These are phyloP conservation scores for Geotrichum ghanense DNA, from an alignment of 805 yeast species.

Conservation along the genomic window DNA sequence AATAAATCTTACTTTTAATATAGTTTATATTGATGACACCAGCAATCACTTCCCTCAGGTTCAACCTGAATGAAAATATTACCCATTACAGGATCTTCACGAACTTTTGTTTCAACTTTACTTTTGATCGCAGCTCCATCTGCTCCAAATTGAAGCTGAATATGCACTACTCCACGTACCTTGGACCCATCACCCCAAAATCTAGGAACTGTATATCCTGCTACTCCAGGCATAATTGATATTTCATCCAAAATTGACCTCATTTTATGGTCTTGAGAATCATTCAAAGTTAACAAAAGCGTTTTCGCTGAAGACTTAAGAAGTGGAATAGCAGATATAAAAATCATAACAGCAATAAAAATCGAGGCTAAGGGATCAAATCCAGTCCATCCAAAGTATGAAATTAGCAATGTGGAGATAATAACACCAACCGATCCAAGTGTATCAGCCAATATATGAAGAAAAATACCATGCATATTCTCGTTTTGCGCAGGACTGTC, in stretches of 20 bases:
- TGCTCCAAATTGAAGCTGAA: slow-evolving; percentile 59
- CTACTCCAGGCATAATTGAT: slow-evolving; percentile 62
- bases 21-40: slow-evolving; percentile 37
- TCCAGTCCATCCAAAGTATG: slow-evolving; percentile 59
- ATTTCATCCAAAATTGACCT: slow-evolving; percentile 59
- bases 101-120: slow-evolving; percentile 45
- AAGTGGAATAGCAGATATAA: slow-evolving; percentile 74
- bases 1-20: no score
- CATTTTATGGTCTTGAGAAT: slow-evolving; percentile 48
- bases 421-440: slow-evolving; percentile 96
- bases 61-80: slow-evolving; percentile 60
- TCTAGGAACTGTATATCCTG: slow-evolving; percentile 77
- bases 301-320: slow-evolving; percentile 70
- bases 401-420: slow-evolving; percentile 71
- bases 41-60: slow-evolving; percentile 48
- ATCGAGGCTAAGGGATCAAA: slow-evolving; percentile 91
- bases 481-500: slow-evolving; percentile 30
- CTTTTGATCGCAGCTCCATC: slow-evolving; percentile 48
- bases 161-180: slow-evolving; percentile 70
- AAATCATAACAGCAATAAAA: slow-evolving; percentile 69
- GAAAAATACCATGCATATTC: slow-evolving; percentile 88
- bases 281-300: slow-evolving; percentile 51
- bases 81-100: slow-evolving; percentile 34
- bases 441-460: slow-evolving; percentile 92
- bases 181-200: slow-evolving; percentile 64